phyloP scores from a whole-genome alignment of 2,329 filamentous ascomycete genomes.

The Colletotrichum gigasporum region DNA sequence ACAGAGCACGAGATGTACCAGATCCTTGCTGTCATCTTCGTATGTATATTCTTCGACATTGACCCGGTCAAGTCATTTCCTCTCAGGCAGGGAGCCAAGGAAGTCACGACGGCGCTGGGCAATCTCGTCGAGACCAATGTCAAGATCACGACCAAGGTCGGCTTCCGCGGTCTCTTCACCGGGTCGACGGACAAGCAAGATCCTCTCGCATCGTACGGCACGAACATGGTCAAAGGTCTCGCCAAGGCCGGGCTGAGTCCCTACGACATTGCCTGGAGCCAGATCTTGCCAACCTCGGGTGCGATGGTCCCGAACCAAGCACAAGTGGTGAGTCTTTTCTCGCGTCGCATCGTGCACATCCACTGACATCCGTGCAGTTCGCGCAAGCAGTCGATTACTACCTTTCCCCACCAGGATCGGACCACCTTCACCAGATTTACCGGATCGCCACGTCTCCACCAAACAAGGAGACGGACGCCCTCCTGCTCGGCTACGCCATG shows the following conservation, averaged over 20 bases:
- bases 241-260: constrained; percentile 69
- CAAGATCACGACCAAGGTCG: constrained; percentile 60
- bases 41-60: constrained; percentile 71
- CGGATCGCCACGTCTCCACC: constrained; percentile 64
- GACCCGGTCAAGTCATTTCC: constrained; percentile 75
- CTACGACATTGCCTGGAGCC: constrained; percentile 75
- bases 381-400: constrained; percentile 80
- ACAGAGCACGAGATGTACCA: constrained; percentile 66
- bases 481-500: constrained; percentile 74
- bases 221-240: constrained; percentile 71
- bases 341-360: not conserved
- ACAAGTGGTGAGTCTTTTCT: constrained; percentile 61
- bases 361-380: constrained; percentile 59
- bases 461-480: constrained; percentile 66
- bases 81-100: constrained; percentile 65
- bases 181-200: constrained; percentile 59
- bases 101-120: constrained; percentile 68
- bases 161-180: constrained; percentile 64
- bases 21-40: constrained; percentile 72
- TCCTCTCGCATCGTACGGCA: constrained; percentile 70
- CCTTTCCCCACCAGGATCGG: constrained; percentile 63
- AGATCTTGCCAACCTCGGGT: constrained; percentile 73
- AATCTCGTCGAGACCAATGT: constrained; percentile 71
- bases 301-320: constrained; percentile 77
- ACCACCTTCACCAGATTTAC: constrained; percentile 69